Conservation (phyloP, 768 basidiomycete genomes). For the Thelephora ganbajun region DNA sequence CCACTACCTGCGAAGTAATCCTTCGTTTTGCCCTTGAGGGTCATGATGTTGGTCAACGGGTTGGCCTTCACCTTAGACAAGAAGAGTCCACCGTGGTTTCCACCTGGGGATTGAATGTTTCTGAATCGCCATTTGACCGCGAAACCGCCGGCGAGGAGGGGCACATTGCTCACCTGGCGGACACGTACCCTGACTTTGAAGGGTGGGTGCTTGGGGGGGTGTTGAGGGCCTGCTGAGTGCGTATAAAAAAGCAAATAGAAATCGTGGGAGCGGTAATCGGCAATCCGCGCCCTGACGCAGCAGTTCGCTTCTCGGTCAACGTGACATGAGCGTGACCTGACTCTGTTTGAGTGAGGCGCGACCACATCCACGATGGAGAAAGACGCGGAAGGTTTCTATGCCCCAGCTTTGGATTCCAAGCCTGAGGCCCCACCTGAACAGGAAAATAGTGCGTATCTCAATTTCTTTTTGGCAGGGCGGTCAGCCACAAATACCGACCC, state of each 20-base stretch:
- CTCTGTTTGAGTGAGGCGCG: no score
- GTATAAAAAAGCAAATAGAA: no score
- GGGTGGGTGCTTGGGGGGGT: slow-evolving; percentile 51
- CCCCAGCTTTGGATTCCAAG: slow-evolving; percentile 20
- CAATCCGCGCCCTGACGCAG: no score
- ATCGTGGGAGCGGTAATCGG: no score
- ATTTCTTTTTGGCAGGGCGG: slow-evolving; percentile 13
- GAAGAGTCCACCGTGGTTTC: slow-evolving; percentile 22
- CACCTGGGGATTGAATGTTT: slow-evolving; percentile 27
- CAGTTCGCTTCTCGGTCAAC: no score
- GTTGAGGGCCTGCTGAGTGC: no score
- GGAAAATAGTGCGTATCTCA: neutral
- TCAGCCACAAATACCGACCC: no score
- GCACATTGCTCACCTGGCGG: slow-evolving; percentile 59
- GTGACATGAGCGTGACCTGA: no score
- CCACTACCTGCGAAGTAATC: neutral
- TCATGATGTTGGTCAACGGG: slow-evolving; percentile 7
- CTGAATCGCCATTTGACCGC: slow-evolving; percentile 62
- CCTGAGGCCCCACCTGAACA: neutral
- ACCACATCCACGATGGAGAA: slow-evolving; percentile 35
- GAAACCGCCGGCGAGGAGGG: slow-evolving; percentile 59
- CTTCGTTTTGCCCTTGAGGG: slow-evolving; percentile 6
- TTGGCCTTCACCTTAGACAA: slow-evolving; percentile 24
- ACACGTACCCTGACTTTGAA: slow-evolving; percentile 49
- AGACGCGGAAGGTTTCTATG: slow-evolving; percentile 73